Base-by-base conservation (phyloP, 257 asterid genomes). In the Paraleonurus japonicus region DNA sequence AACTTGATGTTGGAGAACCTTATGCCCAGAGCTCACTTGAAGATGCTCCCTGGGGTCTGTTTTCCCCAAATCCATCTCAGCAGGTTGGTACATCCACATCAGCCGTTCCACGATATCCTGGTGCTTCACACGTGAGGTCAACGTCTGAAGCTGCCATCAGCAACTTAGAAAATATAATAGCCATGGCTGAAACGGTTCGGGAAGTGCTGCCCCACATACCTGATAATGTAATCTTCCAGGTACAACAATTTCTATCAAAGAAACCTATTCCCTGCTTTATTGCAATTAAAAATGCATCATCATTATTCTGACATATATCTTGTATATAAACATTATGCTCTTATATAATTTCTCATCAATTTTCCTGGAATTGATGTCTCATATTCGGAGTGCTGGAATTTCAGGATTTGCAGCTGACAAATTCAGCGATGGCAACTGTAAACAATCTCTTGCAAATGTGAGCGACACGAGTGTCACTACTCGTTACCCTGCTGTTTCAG, bases 181-280 rank as follows among this genome's bases (percentile, higher is more conserved):
- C 86, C 55, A 86, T 90, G 95, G 92, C 90, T 16, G 91, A 86
- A 77, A 84, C 89, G 35, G 96, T 90, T 67, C 76, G 89, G 69
- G 96, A 88, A 79, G 89, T 88, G 39, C 81, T 90, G 79, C 96
- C 96, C 48, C 95, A 88, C 69, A 48, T 90, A 72, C 96, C 95
- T 17, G 88, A 85, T 76, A 92, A 88, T 70, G 51, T 90, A 53
- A 88, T 90, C 75, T 79, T 88, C 32, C 91, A 88, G 96, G 96
- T 90, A 70, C 24, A 5, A 48, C 11, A 48, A 10, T 5, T 77
- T 62, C 50, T 61, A 2, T 12, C 35, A 19, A 33, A 39, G 41
- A 35, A 33, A 12, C 23, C 16, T 12, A 51, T 55, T 4, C 13
- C 3, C 3, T 55, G 9, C 67, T 13, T 1, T 65, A 4, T 45